These are phyloP conservation scores for Serendipita indica DNA, from an alignment of 768 basidiomycete species.

Conservation along the genomic window DNA sequence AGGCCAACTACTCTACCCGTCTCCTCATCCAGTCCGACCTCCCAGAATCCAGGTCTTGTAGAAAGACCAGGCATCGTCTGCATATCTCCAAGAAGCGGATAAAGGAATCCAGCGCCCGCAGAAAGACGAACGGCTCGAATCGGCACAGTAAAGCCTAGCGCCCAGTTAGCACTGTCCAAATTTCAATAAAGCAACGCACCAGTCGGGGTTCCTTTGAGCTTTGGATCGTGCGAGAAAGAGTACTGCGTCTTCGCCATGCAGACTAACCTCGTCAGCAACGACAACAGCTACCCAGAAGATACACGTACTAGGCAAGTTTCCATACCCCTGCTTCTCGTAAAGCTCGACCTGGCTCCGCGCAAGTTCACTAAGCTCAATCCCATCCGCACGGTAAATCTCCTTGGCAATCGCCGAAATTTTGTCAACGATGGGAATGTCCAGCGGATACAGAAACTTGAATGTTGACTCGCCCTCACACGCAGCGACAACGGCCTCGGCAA, in stretches of 20 bases:
- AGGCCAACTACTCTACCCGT: constrained; percentile 74
- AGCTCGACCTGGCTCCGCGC: constrained; percentile 77
- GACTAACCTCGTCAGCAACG: constrained; percentile 30
- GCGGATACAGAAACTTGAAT: constrained; percentile 90
- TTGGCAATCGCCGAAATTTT: constrained; percentile 81
- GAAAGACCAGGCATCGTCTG: constrained; percentile 95
- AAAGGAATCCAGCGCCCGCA: constrained; percentile 91
- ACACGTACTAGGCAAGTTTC: constrained; percentile 56
- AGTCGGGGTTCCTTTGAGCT: constrained; percentile 76
- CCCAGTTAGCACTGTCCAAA: not conserved
- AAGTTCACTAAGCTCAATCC: constrained; percentile 70
- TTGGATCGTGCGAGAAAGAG: constrained; percentile 90
- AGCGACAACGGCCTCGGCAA: constrained; percentile 83
- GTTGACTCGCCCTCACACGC: constrained; percentile 68
- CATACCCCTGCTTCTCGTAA: constrained; percentile 82
- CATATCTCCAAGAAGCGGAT: constrained; percentile 93
- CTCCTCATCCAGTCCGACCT: constrained; percentile 66
- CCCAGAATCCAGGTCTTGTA: constrained; percentile 88
- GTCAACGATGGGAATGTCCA: constrained; percentile 64
- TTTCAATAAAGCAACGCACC: constrained; percentile 26
- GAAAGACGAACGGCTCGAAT: constrained; percentile 77
- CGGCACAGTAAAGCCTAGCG: constrained; percentile 77
- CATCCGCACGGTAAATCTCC: constrained; percentile 90
- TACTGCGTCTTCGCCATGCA: constrained; percentile 98
- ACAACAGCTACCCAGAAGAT: constrained; percentile 9